Evolutionary conservation across 1,139 yeast species (phyloP).

Genomic region (Pichia sp.): DNA sequence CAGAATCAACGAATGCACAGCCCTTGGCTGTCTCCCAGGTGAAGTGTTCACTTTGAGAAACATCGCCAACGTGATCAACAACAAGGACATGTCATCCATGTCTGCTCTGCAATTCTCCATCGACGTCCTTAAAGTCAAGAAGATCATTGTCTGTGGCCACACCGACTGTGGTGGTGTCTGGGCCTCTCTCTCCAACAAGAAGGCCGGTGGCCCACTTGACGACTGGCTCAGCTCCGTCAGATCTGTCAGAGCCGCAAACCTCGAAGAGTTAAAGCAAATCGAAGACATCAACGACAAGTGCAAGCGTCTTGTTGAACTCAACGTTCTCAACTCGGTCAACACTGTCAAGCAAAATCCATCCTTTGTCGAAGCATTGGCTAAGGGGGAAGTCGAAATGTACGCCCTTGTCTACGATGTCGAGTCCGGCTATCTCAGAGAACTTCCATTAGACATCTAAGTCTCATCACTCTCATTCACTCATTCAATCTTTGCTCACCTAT

Average conservation of each 20-base stretch:
- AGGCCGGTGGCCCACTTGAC: constrained; percentile 73
- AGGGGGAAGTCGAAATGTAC: constrained; percentile 80
- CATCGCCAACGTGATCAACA: constrained; percentile 78
- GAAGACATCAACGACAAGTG: constrained; percentile 59
- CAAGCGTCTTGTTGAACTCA: constrained; percentile 71
- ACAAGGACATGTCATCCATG: constrained; percentile 73
- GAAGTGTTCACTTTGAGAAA: constrained; percentile 93
- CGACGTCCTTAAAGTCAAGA: constrained; percentile 78
- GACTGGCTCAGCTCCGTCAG: constrained; percentile 76
- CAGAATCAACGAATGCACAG: constrained; percentile 56
- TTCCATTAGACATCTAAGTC: constrained; percentile 40
- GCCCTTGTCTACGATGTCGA: constrained; percentile 88
- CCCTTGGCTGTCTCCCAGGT: constrained; percentile 85
- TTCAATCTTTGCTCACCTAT: constrained; percentile 23
- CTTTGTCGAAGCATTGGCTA: constrained; percentile 67
- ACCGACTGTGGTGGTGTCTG: constrained; percentile 97
- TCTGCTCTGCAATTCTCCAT: constrained; percentile 91
- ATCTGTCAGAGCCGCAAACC: constrained; percentile 46
- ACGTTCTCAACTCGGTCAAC: constrained; percentile 61
- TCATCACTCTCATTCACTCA: constrained; percentile 33
- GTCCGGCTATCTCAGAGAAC: constrained; percentile 63
- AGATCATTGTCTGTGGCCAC: constrained; percentile 94
- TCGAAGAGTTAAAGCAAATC: constrained; percentile 42
- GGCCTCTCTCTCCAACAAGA: constrained; percentile 73
- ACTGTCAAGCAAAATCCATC: constrained; percentile 69